phyloP scores from a whole-genome alignment of 108 stramenopile genomes.

The Discostella stelligeroides region DNA sequence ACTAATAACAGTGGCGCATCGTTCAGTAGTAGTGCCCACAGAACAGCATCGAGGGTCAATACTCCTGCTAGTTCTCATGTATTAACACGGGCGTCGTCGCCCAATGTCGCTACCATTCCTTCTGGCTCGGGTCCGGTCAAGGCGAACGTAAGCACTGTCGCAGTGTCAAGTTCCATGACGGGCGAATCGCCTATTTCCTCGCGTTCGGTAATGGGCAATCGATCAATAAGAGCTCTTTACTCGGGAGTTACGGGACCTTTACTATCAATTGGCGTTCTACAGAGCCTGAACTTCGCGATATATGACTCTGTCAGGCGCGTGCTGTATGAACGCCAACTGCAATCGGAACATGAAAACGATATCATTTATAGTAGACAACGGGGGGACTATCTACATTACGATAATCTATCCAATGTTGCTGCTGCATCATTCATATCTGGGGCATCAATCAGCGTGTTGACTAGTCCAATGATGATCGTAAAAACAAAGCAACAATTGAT shows the following conservation, averaged over 20 bases:
- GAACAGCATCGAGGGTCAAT: constrained; percentile 7
- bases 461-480: constrained; percentile 62
- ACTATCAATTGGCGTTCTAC: constrained; percentile 67
- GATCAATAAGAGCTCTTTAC: constrained; percentile 60
- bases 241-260: constrained; percentile 68
- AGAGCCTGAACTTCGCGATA: constrained; percentile 71
- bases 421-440: constrained; percentile 68
- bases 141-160: constrained; percentile 9
- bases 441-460: constrained; percentile 45
- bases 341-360: constrained; percentile 24
- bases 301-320: constrained; percentile 70
- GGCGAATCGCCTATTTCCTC: neutral
- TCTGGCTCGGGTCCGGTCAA: constrained; percentile 1
- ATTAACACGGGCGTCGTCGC: neutral
- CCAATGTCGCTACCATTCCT: neutral
- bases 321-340: constrained; percentile 45
- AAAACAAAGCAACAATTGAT: constrained; percentile 81
- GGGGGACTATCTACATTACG: constrained; percentile 60
- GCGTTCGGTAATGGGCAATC: constrained; percentile 32
- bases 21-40: neutral
- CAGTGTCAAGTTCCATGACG: neutral
- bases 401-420: constrained; percentile 56
- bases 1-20: constrained; percentile 32
- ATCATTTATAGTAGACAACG: neutral
- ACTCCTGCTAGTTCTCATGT: neutral